These are phyloP conservation scores for Neurospora hispaniola DNA, from an alignment of 495 filamentous ascomycete species.

Conservation along the genomic window DNA sequence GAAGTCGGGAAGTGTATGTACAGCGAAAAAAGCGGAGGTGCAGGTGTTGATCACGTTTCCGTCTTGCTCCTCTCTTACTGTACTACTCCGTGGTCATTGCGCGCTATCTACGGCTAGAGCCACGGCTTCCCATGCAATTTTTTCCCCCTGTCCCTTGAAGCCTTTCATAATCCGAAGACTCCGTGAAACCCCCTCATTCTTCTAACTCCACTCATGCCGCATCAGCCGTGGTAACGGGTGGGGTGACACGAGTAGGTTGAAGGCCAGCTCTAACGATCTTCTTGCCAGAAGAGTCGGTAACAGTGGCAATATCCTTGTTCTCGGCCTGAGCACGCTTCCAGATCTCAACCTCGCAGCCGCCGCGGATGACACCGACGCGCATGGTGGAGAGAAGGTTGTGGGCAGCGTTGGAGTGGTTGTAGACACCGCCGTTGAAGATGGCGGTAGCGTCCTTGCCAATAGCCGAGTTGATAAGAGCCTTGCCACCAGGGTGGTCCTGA, in stretches of 20 bases:
- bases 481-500: conserved; percentile 94
- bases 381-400: conserved; percentile 96
- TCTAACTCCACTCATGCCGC: conserved; percentile 46
- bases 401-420: conserved; percentile 94
- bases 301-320: conserved; percentile 69
- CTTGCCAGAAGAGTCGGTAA: conserved; percentile 72
- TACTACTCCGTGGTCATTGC: not conserved
- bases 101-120: not conserved
- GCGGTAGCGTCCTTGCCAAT: conserved; percentile 97
- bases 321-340: conserved; percentile 93
- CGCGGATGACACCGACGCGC: conserved; percentile 92
- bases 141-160: not conserved
- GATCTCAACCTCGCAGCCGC: conserved; percentile 96
- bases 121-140: not conserved
- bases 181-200: not conserved
- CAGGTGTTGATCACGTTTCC: no score
- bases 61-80: not conserved
- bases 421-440: conserved; percentile 98
- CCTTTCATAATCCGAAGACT: not conserved
- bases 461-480: conserved; percentile 83
- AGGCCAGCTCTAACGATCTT: conserved; percentile 82
- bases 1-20: not conserved
- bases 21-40: not conserved
- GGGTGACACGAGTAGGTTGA: conserved; percentile 75
- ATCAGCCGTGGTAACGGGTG: conserved; percentile 61